A percentile compares a stretch with the other conserved stretches of the same genome.
Evolutionary conservation across 768 basidiomycete genomes (phyloP).

Genomic region (Mycena albidolilacea): DNA sequence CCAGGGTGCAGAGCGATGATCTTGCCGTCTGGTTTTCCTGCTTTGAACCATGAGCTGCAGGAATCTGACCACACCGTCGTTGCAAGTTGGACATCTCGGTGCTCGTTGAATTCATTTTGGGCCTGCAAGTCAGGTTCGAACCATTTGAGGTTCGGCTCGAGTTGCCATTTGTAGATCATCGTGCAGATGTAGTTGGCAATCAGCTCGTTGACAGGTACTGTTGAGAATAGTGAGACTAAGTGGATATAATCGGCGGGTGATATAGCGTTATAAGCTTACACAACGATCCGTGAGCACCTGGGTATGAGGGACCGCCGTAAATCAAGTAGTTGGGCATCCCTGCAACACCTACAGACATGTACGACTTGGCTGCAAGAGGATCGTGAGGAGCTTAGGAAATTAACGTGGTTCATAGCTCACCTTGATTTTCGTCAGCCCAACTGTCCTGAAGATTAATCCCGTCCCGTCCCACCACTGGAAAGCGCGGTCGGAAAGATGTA

Average conservation of each 20-base stretch:
- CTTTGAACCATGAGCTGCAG: slow-evolving; percentile 9
- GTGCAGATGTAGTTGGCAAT: slow-evolving; percentile 12
- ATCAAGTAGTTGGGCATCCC: slow-evolving; percentile 13
- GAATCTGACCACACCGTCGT: slow-evolving; percentile 13
- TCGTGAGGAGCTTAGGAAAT: slow-evolving; percentile 7
- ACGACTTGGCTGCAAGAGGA: background rate
- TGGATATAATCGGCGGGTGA: background rate
- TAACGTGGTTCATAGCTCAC: slow-evolving; percentile 2
- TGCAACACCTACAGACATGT: slow-evolving; percentile 14
- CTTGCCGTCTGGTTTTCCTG: slow-evolving; percentile 5
- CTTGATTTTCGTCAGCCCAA: slow-evolving; percentile 41
- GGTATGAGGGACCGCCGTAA: slow-evolving; percentile 9
- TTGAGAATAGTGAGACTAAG: slow-evolving; percentile 4
- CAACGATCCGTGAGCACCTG: slow-evolving; percentile 9
- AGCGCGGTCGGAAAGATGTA: slow-evolving; percentile 51
- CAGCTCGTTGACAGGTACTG: slow-evolving; percentile 9
- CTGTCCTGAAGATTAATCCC: slow-evolving; percentile 48
- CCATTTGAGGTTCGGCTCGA: slow-evolving; percentile 12
- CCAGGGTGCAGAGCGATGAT: slow-evolving; percentile 14
- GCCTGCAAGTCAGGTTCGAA: slow-evolving; percentile 7
- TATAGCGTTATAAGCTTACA: background rate
- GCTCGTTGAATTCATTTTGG: slow-evolving; percentile 12
- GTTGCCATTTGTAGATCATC: slow-evolving; percentile 13
- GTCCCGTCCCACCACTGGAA: slow-evolving; percentile 48
- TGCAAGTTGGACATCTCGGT: slow-evolving; percentile 13